Evolutionary conservation across 2,329 filamentous ascomycete genomes (phyloP), one percentile per base, ranked within the genome.

Genomic region (Colletotrichum eremochloae): DNA sequence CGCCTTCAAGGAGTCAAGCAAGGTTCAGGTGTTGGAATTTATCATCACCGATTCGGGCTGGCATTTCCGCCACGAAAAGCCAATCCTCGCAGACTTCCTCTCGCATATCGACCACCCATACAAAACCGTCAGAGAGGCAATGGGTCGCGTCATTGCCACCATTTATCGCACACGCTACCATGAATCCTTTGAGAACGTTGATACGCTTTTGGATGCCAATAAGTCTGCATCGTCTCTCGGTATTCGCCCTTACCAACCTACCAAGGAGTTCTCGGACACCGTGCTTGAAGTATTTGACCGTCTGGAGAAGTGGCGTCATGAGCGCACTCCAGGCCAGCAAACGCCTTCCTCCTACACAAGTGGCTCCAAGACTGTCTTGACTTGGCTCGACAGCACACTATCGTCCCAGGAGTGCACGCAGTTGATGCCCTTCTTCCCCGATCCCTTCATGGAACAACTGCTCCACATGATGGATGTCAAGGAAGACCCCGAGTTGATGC

Each of bases 401-500:
- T 94, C 94, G 3, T 97, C 94, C 0, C 93, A 97, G 75, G 96
- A 98, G 80, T 99, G 96, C 82, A 97, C 91, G 0, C 93, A 96
- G 79, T 89, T 99, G 18, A 90, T 97, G 24, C 91, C 92, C 4
- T 98, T 98, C 88, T 98, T 99, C 85, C 93, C 95, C 0, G 89
- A 93, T 46, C 87, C 93, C 0, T 96, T 98, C 79, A 96, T 97
- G 81, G 94, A 96, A 77, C 94, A 98, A 80, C 89, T 99, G 18
- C 85, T 99, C 64, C 95, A 99, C 85, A 99, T 99, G 96, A 99
- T 99, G 96, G 96, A 99, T 79, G 94, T 99, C 80, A 98, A 98
- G 81, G 96, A 99, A 81, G 96, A 99, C 78, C 95, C 94, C 0
- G 97, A 99, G 81, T 88, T 99, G 2, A 97, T 98, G 86, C 92